phyloP scores from a whole-genome alignment of 148 eudicot species.

The Beta vulgaris region DNA sequence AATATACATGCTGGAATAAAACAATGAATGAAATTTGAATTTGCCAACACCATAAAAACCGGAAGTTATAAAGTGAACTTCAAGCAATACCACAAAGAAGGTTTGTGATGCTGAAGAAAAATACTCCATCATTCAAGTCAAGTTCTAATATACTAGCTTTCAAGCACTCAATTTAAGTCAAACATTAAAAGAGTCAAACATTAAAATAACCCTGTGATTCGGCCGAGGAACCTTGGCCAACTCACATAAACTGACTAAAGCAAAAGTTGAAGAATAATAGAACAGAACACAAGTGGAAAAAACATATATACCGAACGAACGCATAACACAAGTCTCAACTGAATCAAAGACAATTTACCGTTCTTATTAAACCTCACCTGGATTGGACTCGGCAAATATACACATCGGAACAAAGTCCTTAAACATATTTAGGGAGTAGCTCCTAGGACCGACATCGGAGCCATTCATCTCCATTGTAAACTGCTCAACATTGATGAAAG shows the following conservation, averaged over 20 bases:
- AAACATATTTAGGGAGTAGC: conserved; percentile 84
- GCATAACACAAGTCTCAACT: background rate
- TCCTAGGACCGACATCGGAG: conserved; percentile 58
- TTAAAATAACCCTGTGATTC: background rate
- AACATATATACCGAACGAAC: background rate
- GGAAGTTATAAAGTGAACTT: background rate
- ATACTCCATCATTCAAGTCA: background rate
- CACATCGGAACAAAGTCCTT: conserved; percentile 93
- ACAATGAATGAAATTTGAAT: background rate
- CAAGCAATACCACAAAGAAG: background rate
- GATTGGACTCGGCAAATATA: conserved; percentile 76
- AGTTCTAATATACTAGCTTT: background rate
- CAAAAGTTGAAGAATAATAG: background rate
- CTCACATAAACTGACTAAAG: background rate
- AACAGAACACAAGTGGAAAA: background rate
- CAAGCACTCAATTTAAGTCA: background rate
- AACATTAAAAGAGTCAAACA: too few species aligned
- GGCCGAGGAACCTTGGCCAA: background rate
- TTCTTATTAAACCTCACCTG: conserved; percentile 45
- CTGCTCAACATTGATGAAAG: conserved; percentile 41
- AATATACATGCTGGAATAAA: background rate
- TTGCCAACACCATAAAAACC: background rate
- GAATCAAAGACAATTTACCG: background rate
- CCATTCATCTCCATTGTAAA: conserved; percentile 90
- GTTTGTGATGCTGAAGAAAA: background rate